phyloP scores from a whole-genome alignment of 108 stramenopile species.

The Pseudonitzschia delicatissima region DNA sequence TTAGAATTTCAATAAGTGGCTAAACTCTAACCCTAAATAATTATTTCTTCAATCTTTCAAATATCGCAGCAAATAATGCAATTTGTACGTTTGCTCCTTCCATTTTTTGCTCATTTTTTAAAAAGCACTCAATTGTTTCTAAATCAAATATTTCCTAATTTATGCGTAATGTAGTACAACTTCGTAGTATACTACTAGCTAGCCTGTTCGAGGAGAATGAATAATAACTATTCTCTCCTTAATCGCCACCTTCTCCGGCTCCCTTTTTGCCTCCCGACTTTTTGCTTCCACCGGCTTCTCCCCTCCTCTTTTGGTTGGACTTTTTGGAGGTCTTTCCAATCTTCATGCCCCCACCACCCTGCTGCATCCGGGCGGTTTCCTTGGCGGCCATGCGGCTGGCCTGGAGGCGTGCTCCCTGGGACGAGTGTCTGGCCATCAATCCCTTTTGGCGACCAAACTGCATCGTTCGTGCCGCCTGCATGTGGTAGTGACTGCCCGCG shows the following conservation, averaged over 20 bases:
- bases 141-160: too few species aligned
- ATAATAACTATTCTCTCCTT: too few species aligned
- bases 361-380: not conserved
- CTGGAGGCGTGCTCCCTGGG: not conserved
- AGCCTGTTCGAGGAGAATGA: not conserved
- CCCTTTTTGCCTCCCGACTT: conserved; percentile 9
- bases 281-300: conserved; percentile 14
- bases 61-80: too few species aligned
- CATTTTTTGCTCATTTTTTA: too few species aligned
- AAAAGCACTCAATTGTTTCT: too few species aligned
- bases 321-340: conserved; percentile 10
- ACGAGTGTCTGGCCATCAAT: conserved; percentile 4
- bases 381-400: not conserved
- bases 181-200: not conserved
- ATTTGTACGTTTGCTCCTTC: too few species aligned
- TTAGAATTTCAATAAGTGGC: too few species aligned
- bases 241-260: not conserved
- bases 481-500: conserved; percentile 12
- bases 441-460: conserved; percentile 4
- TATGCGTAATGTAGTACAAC: too few species aligned
- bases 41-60: too few species aligned
- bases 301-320: not conserved
- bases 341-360: not conserved
- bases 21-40: too few species aligned
- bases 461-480: conserved; percentile 1